Base-by-base conservation (phyloP, 768 basidiomycete genomes). In the Cystoderma amianthinum region DNA sequence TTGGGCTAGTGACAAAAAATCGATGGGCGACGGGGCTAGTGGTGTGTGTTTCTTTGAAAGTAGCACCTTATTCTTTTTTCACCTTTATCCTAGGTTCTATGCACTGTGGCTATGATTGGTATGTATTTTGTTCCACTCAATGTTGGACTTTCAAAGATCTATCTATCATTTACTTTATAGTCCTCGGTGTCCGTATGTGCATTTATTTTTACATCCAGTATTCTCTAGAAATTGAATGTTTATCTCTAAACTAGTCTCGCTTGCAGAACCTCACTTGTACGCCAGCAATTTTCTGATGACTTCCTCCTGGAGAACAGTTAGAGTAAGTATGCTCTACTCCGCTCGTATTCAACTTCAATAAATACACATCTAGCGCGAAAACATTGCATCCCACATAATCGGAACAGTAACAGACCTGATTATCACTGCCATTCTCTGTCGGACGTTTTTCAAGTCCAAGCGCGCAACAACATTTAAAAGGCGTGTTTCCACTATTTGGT, bases 351-450 rank as follows among this genome's bases (percentile, higher is more conserved):
- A 28, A 7, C n/a, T 28, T n/a, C n/a, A 7, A 28, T 28, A 7
- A 28, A n/a, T 7, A n/a, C 7, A 28, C n/a, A 7, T n/a, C 7
- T 7, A 47, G 46, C 25, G 39, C 15, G 16, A 35, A 35, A 2
- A 39, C 5, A 32, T 23, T 2, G 12, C 20, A 12, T 47, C 23
- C 21, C 46, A 47, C 23, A 30, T 9, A 5, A 25, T 39, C 19
- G 42, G 24, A 15, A 19, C 36, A 3, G 7, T 44, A 19, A 35
- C 37, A 11, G 46, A 47, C 17, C 22, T 43, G 12, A n/a, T 47
- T 16, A 25, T 44, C 18, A 44, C 42, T 2, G 18, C 38, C 5
- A 23, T 42, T 34, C 32, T 46, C 9, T 44, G n/a, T n/a, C 19
- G 12, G 15, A n/a, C 23, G 11, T 39, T 47, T 7, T 44, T 37